Evolutionary conservation across 176 grass and related monocot species (phyloP).

Genomic region (Dendrocalamus sinicus): DNA sequence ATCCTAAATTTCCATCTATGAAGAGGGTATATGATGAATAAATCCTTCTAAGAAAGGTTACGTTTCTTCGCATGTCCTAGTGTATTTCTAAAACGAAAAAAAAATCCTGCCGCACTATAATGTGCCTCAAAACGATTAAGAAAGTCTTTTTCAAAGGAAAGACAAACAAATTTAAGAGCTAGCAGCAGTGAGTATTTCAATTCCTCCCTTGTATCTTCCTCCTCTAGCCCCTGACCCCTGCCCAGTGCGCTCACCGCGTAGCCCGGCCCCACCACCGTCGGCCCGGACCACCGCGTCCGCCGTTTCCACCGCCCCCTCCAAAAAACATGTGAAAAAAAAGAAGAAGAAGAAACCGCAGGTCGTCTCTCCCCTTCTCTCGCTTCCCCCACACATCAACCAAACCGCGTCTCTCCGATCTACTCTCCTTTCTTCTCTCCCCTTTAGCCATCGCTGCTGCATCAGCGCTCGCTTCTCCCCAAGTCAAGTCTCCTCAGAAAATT

Average conservation of each 20-base stretch:
- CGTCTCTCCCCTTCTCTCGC: not conserved
- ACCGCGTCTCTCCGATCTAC: not conserved
- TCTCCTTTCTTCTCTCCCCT: not conserved
- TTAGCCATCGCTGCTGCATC: not conserved
- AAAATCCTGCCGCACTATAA: too few relatives aligned
- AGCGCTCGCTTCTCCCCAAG: slow-evolving; percentile 10
- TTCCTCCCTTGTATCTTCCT: too few relatives aligned
- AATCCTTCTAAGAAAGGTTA: too few relatives aligned
- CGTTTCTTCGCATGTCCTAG: too few relatives aligned
- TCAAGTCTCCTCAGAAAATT: slow-evolving; percentile 47
- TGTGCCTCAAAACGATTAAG: too few relatives aligned
- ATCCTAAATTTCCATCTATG: too few relatives aligned
- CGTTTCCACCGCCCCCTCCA: not conserved
- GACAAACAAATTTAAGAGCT: too few relatives aligned
- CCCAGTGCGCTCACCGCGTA: not conserved
- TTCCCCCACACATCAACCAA: not conserved
- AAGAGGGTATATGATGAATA: too few relatives aligned
- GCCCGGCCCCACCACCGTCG: not conserved
- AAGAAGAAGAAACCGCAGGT: not conserved
- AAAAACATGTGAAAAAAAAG: not conserved
- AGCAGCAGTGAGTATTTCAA: too few relatives aligned
- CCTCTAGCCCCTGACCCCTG: too few relatives aligned
- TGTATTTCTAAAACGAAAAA: too few relatives aligned
- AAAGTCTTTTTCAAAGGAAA: too few relatives aligned
- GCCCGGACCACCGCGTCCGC: slow-evolving; percentile 6